Conservation (phyloP, 2,329 filamentous ascomycete species). For the Hypocrella siamensis region DNA sequence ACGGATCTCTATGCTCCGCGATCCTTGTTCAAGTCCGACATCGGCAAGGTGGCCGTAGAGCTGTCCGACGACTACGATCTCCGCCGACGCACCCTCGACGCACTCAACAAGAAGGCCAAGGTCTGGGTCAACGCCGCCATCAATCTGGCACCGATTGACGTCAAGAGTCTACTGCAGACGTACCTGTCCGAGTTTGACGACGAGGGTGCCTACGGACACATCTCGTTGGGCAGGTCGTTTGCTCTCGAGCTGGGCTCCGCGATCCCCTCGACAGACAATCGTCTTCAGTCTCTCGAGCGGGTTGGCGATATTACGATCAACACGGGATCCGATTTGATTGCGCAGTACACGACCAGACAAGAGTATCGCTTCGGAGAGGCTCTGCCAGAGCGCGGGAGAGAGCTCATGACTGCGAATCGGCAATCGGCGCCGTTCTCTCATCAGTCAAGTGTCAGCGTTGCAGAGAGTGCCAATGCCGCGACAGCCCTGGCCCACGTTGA, state of each 20-base stretch:
- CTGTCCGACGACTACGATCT: conserved; percentile 88
- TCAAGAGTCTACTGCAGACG: conserved; percentile 90
- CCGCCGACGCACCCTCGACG: conserved; percentile 63
- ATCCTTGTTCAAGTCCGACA: conserved; percentile 61
- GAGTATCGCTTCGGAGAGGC: conserved; percentile 83
- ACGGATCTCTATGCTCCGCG: conserved; percentile 85
- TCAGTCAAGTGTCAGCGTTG: conserved; percentile 32
- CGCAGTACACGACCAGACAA: conserved; percentile 92
- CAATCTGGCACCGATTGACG: conserved; percentile 74
- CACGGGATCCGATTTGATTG: conserved; percentile 87
- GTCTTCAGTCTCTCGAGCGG: conserved; percentile 65
- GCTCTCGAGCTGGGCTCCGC: conserved; percentile 81
- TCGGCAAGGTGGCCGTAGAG: conserved; percentile 68
- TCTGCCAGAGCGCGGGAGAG: conserved; percentile 50
- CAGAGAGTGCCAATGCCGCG: conserved; percentile 40
- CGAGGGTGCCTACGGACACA: conserved; percentile 77
- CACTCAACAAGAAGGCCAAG: conserved; percentile 61
- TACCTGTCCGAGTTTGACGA: conserved; percentile 93
- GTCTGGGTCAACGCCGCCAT: conserved; percentile 69
- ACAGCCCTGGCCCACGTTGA: conserved; percentile 61
- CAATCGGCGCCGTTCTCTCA: conserved; percentile 36
- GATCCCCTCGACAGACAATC: conserved; percentile 75
- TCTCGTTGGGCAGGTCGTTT: conserved; percentile 86
- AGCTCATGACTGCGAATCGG: conserved; percentile 42
- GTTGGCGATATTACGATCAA: conserved; percentile 65